These are phyloP conservation scores for Raddia guianensis DNA, from an alignment of 176 grass and related monocot species.

Conservation along the genomic window DNA sequence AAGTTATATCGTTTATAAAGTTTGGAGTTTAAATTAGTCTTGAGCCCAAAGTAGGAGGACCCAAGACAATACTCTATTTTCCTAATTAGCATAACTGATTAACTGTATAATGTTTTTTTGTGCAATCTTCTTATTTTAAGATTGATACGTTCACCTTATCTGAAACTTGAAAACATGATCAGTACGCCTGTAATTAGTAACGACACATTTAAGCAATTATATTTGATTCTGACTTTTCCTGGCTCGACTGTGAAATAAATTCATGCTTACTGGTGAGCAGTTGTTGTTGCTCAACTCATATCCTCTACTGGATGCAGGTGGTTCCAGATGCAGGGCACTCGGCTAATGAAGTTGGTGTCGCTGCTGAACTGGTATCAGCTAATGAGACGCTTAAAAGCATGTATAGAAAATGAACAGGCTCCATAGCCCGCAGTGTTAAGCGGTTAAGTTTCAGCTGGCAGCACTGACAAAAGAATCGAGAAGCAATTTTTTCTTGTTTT, in stretches of 20 bases:
- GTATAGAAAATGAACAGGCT: conserved; percentile 44
- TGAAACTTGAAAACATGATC: background rate
- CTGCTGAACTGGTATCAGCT: conserved; percentile 74
- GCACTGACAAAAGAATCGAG: background rate
- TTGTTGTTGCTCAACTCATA: background rate
- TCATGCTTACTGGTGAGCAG: no score
- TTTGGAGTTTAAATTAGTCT: background rate
- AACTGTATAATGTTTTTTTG: background rate
- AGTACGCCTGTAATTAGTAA: background rate
- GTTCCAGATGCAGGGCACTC: conserved; percentile 91
- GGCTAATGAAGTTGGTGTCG: conserved; percentile 70
- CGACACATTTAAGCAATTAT: background rate
- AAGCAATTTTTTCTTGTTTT: background rate
- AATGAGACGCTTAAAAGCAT: conserved; percentile 74
- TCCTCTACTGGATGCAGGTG: conserved; percentile 51
- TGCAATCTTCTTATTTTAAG: background rate
- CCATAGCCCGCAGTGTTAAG: background rate
- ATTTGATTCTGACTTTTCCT: background rate
- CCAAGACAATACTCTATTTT: background rate
- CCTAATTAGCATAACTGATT: background rate
- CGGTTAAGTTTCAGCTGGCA: background rate
- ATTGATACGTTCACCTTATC: background rate
- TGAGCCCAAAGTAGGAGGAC: background rate
- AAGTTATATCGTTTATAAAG: conserved; percentile 11
- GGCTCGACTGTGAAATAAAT: no score